phyloP scores from a whole-genome alignment of 2,329 filamentous ascomycete species.

The Colletotrichum paranaense region DNA sequence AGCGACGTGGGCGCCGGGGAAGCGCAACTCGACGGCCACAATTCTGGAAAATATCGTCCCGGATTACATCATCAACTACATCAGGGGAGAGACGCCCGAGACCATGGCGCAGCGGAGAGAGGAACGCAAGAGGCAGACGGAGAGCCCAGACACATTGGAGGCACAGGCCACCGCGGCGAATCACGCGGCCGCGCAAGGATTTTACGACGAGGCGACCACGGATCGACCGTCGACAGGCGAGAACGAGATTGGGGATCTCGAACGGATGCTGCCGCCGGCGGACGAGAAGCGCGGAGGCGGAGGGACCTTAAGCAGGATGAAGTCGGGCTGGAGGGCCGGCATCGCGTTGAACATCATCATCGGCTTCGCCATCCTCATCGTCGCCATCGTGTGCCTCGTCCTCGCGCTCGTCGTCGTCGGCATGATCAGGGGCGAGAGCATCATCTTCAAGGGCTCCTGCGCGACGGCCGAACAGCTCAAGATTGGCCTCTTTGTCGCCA shows the following conservation, averaged over 20 bases:
- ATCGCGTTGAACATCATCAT: slow-evolving; percentile 56
- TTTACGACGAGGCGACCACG: slow-evolving; percentile 31
- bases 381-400: slow-evolving; percentile 52
- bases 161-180: background rate
- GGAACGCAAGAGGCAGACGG: slow-evolving; percentile 44
- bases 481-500: slow-evolving; percentile 55
- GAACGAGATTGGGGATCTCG: slow-evolving; percentile 27
- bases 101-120: slow-evolving; percentile 58
- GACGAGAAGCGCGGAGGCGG: slow-evolving; percentile 36
- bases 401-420: slow-evolving; percentile 48
- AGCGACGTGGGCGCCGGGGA: slow-evolving; percentile 35
- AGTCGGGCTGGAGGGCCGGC: slow-evolving; percentile 61
- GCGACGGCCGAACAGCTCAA: slow-evolving; percentile 48
- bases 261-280: slow-evolving; percentile 27
- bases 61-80: slow-evolving; percentile 66
- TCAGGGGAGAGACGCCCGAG: slow-evolving; percentile 67
- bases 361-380: slow-evolving; percentile 50
- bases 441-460: slow-evolving; percentile 54
- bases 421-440: slow-evolving; percentile 47
- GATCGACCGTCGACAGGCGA: slow-evolving; percentile 8
- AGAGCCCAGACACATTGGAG: slow-evolving; percentile 43
- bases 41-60: slow-evolving; percentile 56
- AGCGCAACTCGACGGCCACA: slow-evolving; percentile 33
- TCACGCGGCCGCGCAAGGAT: slow-evolving; percentile 3
- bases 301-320: slow-evolving; percentile 41